These are phyloP conservation scores for Phoma sp. DNA, from an alignment of 2,329 filamentous ascomycete species.

Conservation along the genomic window DNA sequence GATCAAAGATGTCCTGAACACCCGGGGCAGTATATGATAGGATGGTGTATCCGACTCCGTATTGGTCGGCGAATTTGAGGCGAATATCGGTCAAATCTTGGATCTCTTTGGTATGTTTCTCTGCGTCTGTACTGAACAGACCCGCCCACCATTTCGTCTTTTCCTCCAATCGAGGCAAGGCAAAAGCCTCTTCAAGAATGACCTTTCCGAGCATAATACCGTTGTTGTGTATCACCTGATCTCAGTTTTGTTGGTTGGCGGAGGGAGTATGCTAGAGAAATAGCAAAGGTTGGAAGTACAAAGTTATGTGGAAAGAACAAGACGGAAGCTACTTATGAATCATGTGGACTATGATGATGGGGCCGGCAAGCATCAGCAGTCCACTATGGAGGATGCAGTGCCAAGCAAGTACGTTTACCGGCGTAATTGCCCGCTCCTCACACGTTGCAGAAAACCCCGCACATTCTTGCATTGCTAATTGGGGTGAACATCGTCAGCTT, in stretches of 20 bases:
- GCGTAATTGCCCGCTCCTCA: background rate
- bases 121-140: slow-evolving; percentile 66
- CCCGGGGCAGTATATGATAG: slow-evolving; percentile 59
- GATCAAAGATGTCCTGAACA: slow-evolving; percentile 57
- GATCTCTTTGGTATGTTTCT: slow-evolving; percentile 66
- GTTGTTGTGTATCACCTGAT: too few species aligned
- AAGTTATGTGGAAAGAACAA: background rate
- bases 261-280: background rate
- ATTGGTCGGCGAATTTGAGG: slow-evolving; percentile 54
- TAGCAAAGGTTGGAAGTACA: background rate
- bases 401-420: slow-evolving; percentile 1
- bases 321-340: background rate
- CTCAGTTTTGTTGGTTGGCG: too few species aligned
- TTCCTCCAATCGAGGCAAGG: slow-evolving; percentile 65
- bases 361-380: background rate
- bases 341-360: background rate
- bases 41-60: slow-evolving; percentile 58
- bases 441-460: background rate
- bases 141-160: slow-evolving; percentile 68
- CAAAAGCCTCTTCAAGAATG: slow-evolving; percentile 68
- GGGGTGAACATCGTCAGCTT: too few species aligned
- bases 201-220: slow-evolving; percentile 67
- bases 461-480: background rate
- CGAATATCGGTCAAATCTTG: slow-evolving; percentile 55
- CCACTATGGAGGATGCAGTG: background rate